A percentile compares a stretch with the other conserved stretches of the same genome.
phyloP scores from a whole-genome alignment of 345 rosid genomes.

The Salix dunnii region DNA sequence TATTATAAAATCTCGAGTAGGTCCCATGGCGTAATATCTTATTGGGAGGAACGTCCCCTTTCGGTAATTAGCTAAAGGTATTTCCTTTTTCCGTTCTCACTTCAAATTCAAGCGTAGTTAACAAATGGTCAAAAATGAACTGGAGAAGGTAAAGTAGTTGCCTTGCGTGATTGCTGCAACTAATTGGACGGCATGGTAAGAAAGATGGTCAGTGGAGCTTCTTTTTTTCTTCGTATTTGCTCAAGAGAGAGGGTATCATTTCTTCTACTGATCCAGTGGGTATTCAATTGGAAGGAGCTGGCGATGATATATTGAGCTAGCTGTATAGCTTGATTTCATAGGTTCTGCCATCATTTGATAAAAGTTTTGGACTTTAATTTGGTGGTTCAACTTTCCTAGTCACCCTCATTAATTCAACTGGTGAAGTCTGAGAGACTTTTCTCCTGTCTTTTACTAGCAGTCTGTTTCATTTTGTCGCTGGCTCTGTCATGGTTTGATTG shows the following conservation, averaged over 20 bases:
- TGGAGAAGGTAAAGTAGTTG: background rate
- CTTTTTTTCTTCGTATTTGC: background rate
- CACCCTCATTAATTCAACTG: background rate
- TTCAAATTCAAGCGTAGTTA: background rate
- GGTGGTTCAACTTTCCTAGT: constrained; percentile 2
- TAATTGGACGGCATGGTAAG: background rate
- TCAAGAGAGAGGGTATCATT: background rate
- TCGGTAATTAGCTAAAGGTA: background rate
- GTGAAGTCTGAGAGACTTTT: background rate
- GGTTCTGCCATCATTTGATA: background rate
- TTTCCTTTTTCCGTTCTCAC: background rate
- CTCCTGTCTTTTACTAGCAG: constrained; percentile 12
- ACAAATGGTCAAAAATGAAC: constrained; percentile 18
- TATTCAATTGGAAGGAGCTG: background rate
- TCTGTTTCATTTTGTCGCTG: constrained; percentile 1
- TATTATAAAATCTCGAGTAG: constrained; percentile 8
- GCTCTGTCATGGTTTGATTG: background rate
- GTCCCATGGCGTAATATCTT: background rate
- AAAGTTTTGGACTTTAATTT: background rate
- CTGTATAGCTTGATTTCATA: background rate
- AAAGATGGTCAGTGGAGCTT: background rate
- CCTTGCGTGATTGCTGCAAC: background rate
- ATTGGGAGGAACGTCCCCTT: background rate
- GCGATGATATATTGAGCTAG: background rate
- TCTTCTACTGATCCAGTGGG: background rate